Evolutionary conservation across 805 yeast genomes (phyloP).

Genomic region (Starmerella asiatica): DNA sequence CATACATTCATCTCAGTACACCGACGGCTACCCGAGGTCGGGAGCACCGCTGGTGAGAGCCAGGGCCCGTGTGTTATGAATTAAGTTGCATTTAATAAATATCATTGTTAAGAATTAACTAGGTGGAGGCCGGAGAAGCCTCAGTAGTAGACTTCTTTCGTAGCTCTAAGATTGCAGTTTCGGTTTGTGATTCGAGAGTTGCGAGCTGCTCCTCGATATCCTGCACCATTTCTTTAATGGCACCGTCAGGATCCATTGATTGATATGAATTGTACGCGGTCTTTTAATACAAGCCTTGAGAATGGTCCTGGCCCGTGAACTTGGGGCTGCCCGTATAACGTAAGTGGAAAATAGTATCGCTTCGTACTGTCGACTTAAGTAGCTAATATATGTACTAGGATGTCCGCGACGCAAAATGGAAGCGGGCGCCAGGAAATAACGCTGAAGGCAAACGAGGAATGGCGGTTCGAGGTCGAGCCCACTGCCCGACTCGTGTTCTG

Average conservation of each 20-base stretch:
- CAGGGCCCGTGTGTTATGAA: too few relatives aligned
- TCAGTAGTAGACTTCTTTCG: too few relatives aligned
- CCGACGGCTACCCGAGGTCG: too few relatives aligned
- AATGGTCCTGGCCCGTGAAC: too few relatives aligned
- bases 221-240: background rate
- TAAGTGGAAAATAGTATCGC: background rate
- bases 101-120: too few relatives aligned
- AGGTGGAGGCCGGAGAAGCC: too few relatives aligned
- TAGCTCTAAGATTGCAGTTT: background rate
- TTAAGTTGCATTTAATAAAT: too few relatives aligned
- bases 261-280: background rate
- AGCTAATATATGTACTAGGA: conserved; percentile 3
- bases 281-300: background rate
- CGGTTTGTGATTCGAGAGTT: background rate
- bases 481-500: conserved; percentile 39
- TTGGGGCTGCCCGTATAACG: background rate
- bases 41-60: too few relatives aligned
- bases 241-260: background rate
- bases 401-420: conserved; percentile 1
- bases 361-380: background rate
- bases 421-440: conserved; percentile 3
- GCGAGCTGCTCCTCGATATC: background rate
- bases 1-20: too few relatives aligned
- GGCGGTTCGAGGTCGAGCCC: conserved; percentile 61
- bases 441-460: conserved; percentile 36